Base-by-base conservation (phyloP, 768 basidiomycete genomes). In the Agaricus sinodeliciosus region DNA sequence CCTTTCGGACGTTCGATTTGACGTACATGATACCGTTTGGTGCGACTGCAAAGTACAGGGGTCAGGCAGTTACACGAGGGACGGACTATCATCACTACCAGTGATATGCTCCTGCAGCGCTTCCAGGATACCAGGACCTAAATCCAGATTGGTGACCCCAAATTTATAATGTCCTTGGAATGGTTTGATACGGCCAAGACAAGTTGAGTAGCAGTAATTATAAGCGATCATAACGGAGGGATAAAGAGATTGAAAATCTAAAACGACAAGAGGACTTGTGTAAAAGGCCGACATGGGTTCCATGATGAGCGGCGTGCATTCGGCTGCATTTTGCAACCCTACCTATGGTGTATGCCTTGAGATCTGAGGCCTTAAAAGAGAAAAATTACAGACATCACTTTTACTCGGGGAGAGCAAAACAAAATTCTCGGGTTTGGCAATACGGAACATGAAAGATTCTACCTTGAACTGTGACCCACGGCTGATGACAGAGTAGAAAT, bases 151-250 rank as follows among this genome's bases (percentile, higher is more conserved):
- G 39, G 80, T 72, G 42, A 94, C 88, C 2, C 96, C 96, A 49
- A 98, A 80, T 66, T 95, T 95, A 65, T 87, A 84, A 25, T 78
- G 78, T 8, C 87, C 94, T 64, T 92, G 85, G 68, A 94, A 95
- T n/a, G 84, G 76, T n/a, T 76, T 74, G 36, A 91, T 74, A 11
- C 94, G 82, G 9, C 96, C 96, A 27, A 99, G 75, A 65, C 94
- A 98, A 2, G 96, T 99, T 25, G 94, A 97, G 65, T 93, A 94
- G 62, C 90, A 93, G 66, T 93, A 93, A 66, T 98, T 98, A 70
- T 99, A 94, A 5, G 94, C 95, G 59, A 98, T 95, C 95, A 98
- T 98, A 55, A 97, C 75, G 0, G 94, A 96, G 0, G 96, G 96
- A 65, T 99, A 99, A 22, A 99, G 76, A 2, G 89, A 93, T 61